phyloP scores from a whole-genome alignment of 305 asterid species.

The Fraxinus paxiana region DNA sequence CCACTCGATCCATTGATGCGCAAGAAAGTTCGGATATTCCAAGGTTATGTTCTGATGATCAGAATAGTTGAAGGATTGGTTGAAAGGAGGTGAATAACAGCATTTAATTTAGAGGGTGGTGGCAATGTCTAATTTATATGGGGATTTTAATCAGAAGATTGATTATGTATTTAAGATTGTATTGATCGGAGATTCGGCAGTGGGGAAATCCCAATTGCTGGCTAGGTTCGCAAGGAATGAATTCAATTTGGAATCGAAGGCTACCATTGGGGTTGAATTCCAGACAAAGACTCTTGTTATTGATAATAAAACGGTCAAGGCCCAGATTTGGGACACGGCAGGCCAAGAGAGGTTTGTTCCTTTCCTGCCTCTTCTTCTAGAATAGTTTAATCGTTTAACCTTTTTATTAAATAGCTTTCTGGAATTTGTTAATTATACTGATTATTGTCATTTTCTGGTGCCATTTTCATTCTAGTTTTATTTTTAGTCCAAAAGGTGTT shows the following conservation, averaged over 20 bases:
- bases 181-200: constrained; percentile 29
- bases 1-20: constrained; percentile 19
- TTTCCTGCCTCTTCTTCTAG: background rate
- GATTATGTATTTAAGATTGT: constrained; percentile 30
- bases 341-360: background rate
- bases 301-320: constrained; percentile 20
- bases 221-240: constrained; percentile 26
- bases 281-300: constrained; percentile 25
- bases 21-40: background rate
- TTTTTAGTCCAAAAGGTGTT: background rate
- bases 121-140: constrained; percentile 31
- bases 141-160: constrained; percentile 26
- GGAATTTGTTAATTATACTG: background rate
- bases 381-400: background rate
- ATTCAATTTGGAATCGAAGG: constrained; percentile 24
- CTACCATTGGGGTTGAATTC: constrained; percentile 33
- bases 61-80: background rate
- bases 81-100: background rate
- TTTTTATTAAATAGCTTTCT: too few species aligned
- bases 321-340: background rate
- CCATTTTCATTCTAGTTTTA: background rate
- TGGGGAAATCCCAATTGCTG: constrained; percentile 25
- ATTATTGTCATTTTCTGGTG: background rate
- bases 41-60: background rate
- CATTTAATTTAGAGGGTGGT: background rate